These are phyloP conservation scores for Helicostylum pulchrum DNA, from an alignment of 192 early-diverging fungal genomes.

Conservation along the genomic window DNA sequence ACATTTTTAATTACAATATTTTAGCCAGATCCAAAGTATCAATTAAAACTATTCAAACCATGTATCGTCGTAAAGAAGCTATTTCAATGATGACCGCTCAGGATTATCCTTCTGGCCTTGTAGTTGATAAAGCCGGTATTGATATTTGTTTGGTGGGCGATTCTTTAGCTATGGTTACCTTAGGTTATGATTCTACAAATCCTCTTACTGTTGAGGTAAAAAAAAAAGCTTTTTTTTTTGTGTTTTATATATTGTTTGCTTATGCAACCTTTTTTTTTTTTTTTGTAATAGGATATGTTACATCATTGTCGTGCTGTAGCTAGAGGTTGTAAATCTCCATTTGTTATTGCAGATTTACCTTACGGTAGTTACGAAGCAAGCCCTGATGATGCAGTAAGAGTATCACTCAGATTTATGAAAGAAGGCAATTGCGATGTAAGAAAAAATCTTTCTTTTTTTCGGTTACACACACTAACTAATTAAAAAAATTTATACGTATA, in stretches of 20 bases:
- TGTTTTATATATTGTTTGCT: too few species aligned
- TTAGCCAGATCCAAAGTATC: slow-evolving; percentile 78
- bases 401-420: slow-evolving; percentile 77
- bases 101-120: slow-evolving; percentile 89
- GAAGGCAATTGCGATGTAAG: slow-evolving; percentile 82
- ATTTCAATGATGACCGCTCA: slow-evolving; percentile 96
- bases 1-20: neutral
- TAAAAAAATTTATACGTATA: neutral
- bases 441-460: neutral
- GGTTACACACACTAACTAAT: slow-evolving; percentile 8
- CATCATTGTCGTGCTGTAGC: slow-evolving; percentile 91
- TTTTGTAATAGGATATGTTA: slow-evolving; percentile 75
- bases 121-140: slow-evolving; percentile 78
- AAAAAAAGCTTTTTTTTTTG: neutral
- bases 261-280: neutral
- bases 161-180: slow-evolving; percentile 93
- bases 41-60: slow-evolving; percentile 69
- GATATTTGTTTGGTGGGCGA: slow-evolving; percentile 94
- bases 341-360: slow-evolving; percentile 88
- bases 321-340: slow-evolving; percentile 71
- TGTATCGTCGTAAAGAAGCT: slow-evolving; percentile 69
- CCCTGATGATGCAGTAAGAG: slow-evolving; percentile 70
- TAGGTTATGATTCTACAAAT: slow-evolving; percentile 86
- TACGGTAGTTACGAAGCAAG: slow-evolving; percentile 88
- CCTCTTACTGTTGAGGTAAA: slow-evolving; percentile 82